Conservation (phyloP, 2,329 filamentous ascomycete genomes). For the Plectosphaerella plurivora region DNA sequence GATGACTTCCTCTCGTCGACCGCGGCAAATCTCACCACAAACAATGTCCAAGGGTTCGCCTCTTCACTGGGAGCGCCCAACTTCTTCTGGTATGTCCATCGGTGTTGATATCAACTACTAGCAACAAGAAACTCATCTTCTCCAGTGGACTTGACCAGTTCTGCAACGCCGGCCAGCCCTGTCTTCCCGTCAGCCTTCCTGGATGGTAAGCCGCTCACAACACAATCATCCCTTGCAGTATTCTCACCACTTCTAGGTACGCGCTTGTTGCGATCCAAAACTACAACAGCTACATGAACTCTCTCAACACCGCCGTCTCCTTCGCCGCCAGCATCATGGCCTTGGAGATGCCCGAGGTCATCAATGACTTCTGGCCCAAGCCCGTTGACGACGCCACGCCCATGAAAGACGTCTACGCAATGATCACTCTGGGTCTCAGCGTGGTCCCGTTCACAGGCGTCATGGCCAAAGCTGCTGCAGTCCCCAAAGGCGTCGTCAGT, state of each 20-base stretch:
- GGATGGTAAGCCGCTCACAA: background rate
- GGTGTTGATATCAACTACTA: too few relatives aligned
- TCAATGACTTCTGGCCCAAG: conserved; percentile 9
- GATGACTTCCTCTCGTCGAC: background rate
- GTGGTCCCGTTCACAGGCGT: conserved; percentile 7
- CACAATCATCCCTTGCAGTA: too few relatives aligned
- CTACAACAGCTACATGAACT: conserved; percentile 10
- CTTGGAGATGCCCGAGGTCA: conserved; percentile 7
- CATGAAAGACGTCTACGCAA: conserved; percentile 4
- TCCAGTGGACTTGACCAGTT: conserved; percentile 3
- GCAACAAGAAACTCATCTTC: background rate
- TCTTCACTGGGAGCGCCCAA: conserved; percentile 3
- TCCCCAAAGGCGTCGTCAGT: background rate
- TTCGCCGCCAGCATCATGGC: conserved; percentile 9
- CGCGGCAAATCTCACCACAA: conserved; percentile 1
- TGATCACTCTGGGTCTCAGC: conserved; percentile 6
- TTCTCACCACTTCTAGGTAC: background rate
- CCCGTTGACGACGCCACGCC: conserved; percentile 5
- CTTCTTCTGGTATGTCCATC: conserved; percentile 5
- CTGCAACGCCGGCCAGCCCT: conserved; percentile 6
- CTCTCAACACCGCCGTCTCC: conserved; percentile 7
- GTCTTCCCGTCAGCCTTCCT: background rate
- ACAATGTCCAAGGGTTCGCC: background rate
- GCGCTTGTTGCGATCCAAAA: conserved; percentile 6
- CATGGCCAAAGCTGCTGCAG: background rate